phyloP scores from a whole-genome alignment of 495 filamentous ascomycete genomes.

The Annulohypoxylon stygium region DNA sequence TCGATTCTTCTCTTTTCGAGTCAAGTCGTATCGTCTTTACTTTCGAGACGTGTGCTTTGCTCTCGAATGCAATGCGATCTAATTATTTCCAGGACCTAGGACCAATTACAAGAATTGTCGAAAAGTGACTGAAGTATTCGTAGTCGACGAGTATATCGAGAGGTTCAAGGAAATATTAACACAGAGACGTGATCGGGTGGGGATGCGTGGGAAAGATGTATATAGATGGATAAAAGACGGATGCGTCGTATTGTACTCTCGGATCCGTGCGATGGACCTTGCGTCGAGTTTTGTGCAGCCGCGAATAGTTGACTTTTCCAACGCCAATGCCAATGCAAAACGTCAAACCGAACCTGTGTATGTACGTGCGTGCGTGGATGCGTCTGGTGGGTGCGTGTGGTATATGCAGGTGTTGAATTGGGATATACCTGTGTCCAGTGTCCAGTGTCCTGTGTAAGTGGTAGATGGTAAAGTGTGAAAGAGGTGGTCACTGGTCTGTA shows the following conservation, averaged over 20 bases:
- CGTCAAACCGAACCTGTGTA: conserved; percentile 31
- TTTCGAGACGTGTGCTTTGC: conserved; percentile 9
- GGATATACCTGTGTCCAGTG: conserved; percentile 5
- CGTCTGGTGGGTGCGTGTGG: neutral
- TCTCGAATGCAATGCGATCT: conserved; percentile 2
- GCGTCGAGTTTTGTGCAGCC: conserved; percentile 37
- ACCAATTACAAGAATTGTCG: neutral
- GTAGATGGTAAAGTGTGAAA: conserved; percentile 1
- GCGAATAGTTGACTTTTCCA: conserved; percentile 31
- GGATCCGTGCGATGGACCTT: conserved; percentile 38
- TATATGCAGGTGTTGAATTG: conserved; percentile 18
- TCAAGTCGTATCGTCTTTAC: neutral
- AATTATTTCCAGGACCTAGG: conserved; percentile 12
- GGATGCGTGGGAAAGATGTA: conserved; percentile 27
- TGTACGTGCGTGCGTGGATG: conserved; percentile 13
- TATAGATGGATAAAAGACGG: conserved; percentile 20
- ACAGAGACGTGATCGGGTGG: conserved; percentile 24
- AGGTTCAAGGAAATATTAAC: conserved; percentile 10
- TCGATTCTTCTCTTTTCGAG: conserved; percentile 11
- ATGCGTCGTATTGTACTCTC: conserved; percentile 43
- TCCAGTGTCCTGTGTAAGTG: neutral
- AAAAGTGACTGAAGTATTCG: conserved; percentile 16
- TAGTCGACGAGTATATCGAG: conserved; percentile 19
- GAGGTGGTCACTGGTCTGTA: conserved; percentile 17
- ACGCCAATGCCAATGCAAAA: neutral